Evolutionary conservation across 176 grass and related monocot genomes (phyloP), one percentile per base, ranked within the genome.

Genomic region (Musa schizocarpa): DNA sequence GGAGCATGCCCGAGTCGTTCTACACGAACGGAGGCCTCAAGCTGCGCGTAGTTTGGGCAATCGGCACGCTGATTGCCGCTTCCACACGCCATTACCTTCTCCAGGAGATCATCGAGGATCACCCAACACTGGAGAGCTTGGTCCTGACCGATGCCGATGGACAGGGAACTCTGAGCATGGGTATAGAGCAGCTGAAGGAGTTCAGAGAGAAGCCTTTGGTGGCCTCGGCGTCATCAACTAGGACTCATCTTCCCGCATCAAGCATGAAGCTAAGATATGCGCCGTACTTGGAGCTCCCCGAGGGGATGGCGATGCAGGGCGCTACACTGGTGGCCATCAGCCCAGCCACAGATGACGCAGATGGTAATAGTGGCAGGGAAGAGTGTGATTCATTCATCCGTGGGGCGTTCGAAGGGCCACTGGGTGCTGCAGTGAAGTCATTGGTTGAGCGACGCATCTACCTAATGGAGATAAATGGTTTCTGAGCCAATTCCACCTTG

Each of bases 161-260:
- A 27, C 66, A 69, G 14, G 66, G 66, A 27, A 69, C 66, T 8
- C 27, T 69, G 27, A 69, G 13, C 24, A 69, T 69, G 66, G 66
- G 66, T 11, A 8, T 48, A 69, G 27, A 69, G 27, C 66, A 69
- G 25, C 66, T 69, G 66, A 69, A 43, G 66, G 66, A 69, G 27
- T 69, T 69, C 66, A 69, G 66, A 49, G 66, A 69, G 27, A 69
- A 69, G 66, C 66, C 66, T 19, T 69, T 69, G 66, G 66, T 27
- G 16, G 66, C 66, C 29, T 69, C 66, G 9, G 66, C 66, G 48
- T 69, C 66, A 3, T 69, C 66, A n/a, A 50, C 8, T 9, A 69
- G 66, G 27, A 69, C 66, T 48, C 66, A 69, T 16, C 26, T 69
- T 11, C 66, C 66, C 1, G 66, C 66, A 1, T 69, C 66, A 27